Percentiles rank a stretch among this genome's conserved stretches.
phyloP scores from a whole-genome alignment of 106 monocot species.

The Dendrobium chrysotoxum region DNA sequence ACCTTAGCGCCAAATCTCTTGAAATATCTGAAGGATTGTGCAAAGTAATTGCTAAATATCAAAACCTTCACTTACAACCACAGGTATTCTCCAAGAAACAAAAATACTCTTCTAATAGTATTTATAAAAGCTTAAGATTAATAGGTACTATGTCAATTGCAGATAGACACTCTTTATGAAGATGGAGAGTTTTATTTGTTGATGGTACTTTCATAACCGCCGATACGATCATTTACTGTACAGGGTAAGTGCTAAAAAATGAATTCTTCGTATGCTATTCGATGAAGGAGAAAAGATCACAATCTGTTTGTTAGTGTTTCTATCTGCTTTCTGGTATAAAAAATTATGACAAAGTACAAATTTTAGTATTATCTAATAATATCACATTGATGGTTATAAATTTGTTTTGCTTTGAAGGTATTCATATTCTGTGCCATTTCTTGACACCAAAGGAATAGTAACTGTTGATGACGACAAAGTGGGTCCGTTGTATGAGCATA shows the following conservation, averaged over 20 bases:
- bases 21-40: conserved; percentile 31
- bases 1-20: conserved; percentile 49
- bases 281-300: no score
- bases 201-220: conserved; percentile 40
- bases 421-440: conserved; percentile 58
- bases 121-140: neutral
- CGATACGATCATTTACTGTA: conserved; percentile 63
- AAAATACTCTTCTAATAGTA: neutral
- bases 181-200: conserved; percentile 50
- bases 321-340: no score
- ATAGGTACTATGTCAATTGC: neutral
- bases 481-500: conserved; percentile 74
- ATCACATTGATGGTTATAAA: neutral
- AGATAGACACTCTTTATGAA: conserved; percentile 40
- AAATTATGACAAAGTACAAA: no score
- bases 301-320: no score
- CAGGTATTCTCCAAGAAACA: conserved; percentile 18
- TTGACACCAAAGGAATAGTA: conserved; percentile 57
- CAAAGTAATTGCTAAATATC: conserved; percentile 36
- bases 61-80: conserved; percentile 35
- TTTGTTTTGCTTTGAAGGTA: conserved; percentile 44
- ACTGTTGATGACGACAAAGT: conserved; percentile 53
- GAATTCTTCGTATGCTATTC: no score
- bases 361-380: neutral
- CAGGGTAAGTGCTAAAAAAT: conserved; percentile 26